A percentile compares a stretch with the other conserved stretches of the same genome.
phyloP scores from a whole-genome alignment of 345 rosid genomes.

The Syzygium aromaticum region DNA sequence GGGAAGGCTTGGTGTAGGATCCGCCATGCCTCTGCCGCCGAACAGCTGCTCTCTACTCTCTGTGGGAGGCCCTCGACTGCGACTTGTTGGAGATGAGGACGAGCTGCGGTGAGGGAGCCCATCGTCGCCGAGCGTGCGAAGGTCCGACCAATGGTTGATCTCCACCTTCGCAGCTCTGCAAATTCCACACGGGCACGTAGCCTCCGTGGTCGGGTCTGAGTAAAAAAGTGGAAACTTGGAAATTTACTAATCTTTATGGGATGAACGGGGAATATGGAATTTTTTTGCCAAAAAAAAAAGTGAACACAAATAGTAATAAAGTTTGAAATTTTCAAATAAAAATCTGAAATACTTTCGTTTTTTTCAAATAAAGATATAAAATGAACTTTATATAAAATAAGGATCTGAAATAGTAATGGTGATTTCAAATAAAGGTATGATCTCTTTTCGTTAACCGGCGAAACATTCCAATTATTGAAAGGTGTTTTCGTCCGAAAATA shows the following conservation, averaged over 20 bases:
- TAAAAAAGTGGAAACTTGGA: neutral
- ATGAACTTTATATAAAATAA: rapidly evolving
- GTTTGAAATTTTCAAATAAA: neutral
- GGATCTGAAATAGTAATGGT: rapidly evolving
- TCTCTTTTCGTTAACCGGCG: no score
- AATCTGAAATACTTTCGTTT: rapidly evolving
- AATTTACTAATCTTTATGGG: neutral
- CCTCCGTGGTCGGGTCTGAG: neutral
- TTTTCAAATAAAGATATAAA: rapidly evolving
- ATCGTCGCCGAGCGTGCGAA: neutral
- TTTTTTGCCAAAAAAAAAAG: neutral
- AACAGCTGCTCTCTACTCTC: neutral
- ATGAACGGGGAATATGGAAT: neutral
- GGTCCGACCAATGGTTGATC: neutral
- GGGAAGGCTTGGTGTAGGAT: neutral
- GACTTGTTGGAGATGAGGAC: neutral
- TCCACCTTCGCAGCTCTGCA: neutral
- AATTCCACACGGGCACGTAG: neutral
- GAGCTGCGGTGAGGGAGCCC: neutral
- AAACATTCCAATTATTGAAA: no score
- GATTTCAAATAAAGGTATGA: no score
- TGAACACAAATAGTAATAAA: neutral
- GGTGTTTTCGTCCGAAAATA: no score
- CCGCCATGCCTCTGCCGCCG: neutral
- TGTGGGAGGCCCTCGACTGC: neutral